Percentiles rank a stretch among this genome's conserved stretches.
These are phyloP conservation scores for Hemisphaericaspora lyxosophila DNA, from an alignment of 1,139 yeast genomes.

Conservation along the genomic window DNA sequence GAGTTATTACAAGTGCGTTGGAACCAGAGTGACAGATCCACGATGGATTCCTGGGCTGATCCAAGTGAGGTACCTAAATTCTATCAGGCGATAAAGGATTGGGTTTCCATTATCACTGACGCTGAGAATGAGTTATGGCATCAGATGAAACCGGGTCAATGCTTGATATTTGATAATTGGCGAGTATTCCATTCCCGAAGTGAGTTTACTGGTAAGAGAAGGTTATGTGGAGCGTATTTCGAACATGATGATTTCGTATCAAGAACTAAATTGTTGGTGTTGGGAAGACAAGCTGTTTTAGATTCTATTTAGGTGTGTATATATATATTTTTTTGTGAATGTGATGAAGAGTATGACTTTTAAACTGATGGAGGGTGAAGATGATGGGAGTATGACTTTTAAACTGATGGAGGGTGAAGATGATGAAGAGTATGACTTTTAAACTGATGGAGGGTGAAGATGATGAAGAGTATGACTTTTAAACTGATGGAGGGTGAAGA, in stretches of 20 bases:
- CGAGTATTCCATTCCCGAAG: slow-evolving; percentile 72
- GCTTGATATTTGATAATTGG: slow-evolving; percentile 76
- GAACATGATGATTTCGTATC: slow-evolving; percentile 71
- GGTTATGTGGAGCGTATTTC: slow-evolving; percentile 77
- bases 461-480: too few species aligned
- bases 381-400: too few species aligned
- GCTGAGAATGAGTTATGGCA: slow-evolving; percentile 55
- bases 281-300: slow-evolving; percentile 53
- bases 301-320: slow-evolving; percentile 22
- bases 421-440: too few species aligned
- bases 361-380: too few species aligned
- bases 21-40: slow-evolving; percentile 74
- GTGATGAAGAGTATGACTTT: too few species aligned
- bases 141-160: slow-evolving; percentile 66
- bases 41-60: slow-evolving; percentile 58
- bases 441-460: too few species aligned
- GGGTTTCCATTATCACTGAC: slow-evolving; percentile 56
- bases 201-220: slow-evolving; percentile 66
- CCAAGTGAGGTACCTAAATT: slow-evolving; percentile 57
- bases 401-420: too few species aligned
- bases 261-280: slow-evolving; percentile 49
- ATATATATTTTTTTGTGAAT: too few species aligned
- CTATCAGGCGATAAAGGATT: slow-evolving; percentile 58
- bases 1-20: slow-evolving; percentile 67
- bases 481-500: too few species aligned